A percentile compares a stretch with the other conserved stretches of the same genome.
Conservation (phyloP, 805 yeast genomes). For the Saccharomycopsis schoenii region DNA sequence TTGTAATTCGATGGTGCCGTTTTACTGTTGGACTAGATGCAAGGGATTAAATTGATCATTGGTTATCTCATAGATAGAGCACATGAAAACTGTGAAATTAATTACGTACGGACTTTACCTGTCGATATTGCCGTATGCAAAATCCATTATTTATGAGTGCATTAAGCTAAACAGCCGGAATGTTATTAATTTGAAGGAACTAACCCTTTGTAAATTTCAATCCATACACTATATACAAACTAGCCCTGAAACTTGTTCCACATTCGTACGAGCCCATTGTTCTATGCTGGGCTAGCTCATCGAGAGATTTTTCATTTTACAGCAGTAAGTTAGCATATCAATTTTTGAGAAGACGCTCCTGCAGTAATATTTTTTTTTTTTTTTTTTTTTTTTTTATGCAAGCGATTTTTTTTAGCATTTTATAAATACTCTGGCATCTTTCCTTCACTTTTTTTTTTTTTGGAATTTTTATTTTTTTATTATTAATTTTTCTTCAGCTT, state of each 20-base stretch:
- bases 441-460: not conserved
- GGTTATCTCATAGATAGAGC: not conserved
- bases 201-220: too few relatives aligned
- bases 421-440: constrained; percentile 2
- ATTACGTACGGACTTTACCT: not conserved
- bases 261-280: too few relatives aligned
- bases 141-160: not conserved
- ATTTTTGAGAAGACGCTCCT: not conserved
- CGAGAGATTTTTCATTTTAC: not conserved
- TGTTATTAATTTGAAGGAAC: not conserved
- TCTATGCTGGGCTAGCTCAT: not conserved
- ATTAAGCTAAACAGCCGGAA: not conserved
- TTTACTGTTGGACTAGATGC: not conserved
- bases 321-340: not conserved
- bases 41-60: not conserved
- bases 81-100: too few relatives aligned
- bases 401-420: not conserved
- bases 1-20: not conserved
- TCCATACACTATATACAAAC: not conserved
- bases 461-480: not conserved
- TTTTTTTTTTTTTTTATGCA: not conserved
- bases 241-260: not conserved
- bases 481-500: not conserved
- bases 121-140: not conserved
- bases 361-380: not conserved